phyloP scores from a whole-genome alignment of 23 red algal genomes.

The Gracilariopsis chorda region DNA sequence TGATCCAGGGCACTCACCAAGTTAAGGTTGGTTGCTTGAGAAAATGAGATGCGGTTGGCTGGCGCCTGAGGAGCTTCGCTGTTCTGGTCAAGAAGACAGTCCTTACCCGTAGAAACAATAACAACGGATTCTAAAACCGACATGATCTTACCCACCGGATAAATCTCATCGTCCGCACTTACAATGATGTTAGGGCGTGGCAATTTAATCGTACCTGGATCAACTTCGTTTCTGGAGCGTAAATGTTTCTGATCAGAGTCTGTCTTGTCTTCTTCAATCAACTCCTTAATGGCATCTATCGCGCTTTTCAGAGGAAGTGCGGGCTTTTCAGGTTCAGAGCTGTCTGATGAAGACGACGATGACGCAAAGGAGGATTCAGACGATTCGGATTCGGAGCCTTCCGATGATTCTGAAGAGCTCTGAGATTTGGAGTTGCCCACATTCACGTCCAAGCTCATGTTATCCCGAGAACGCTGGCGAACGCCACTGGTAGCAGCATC shows the following conservation, averaged over 20 bases:
- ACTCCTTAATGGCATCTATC: not conserved
- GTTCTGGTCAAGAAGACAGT: not conserved
- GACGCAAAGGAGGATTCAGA: not conserved
- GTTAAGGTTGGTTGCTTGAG: not conserved
- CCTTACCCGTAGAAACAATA: not conserved
- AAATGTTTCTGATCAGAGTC: not conserved
- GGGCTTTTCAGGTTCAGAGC: not conserved
- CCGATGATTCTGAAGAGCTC: not conserved
- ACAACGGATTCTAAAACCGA: not conserved
- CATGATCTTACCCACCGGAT: not conserved
- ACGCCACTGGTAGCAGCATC: no score
- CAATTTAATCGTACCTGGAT: not conserved
- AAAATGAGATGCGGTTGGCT: not conserved
- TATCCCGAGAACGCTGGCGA: no score
- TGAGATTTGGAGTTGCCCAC: no score
- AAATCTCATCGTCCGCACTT: not conserved
- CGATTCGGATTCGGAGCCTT: not conserved
- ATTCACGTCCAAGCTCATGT: no score
- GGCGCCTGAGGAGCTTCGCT: not conserved
- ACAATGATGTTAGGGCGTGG: not conserved
- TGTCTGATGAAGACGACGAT: not conserved
- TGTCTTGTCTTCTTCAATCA: not conserved
- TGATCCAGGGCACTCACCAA: slow-evolving; percentile 6
- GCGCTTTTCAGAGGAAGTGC: not conserved
- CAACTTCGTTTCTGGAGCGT: slow-evolving; percentile 7